phyloP scores from a whole-genome alignment of 2,329 filamentous ascomycete genomes.

The Aureobasidium musti region DNA sequence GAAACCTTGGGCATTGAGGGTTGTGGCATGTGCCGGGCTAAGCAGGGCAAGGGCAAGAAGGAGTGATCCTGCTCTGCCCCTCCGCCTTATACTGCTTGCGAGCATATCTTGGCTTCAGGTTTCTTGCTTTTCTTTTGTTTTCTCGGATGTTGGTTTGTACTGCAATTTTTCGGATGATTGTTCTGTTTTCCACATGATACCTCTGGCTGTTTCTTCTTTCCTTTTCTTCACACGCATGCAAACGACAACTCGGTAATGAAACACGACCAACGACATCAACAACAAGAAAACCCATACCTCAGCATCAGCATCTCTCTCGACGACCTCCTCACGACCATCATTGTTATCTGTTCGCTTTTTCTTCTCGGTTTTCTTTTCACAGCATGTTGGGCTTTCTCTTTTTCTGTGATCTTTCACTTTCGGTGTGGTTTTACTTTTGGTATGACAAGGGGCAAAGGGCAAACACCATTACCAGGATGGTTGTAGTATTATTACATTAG shows the following conservation, averaged over 20 bases:
- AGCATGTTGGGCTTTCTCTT: background rate
- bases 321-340: background rate
- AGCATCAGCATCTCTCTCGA: background rate
- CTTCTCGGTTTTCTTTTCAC: background rate
- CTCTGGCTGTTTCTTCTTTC: background rate
- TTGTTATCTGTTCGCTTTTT: background rate
- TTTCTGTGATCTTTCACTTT: background rate
- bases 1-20: background rate
- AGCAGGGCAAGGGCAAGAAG: background rate
- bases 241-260: background rate
- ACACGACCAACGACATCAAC: background rate
- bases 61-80: background rate
- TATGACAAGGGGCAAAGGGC: background rate
- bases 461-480: background rate
- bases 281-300: background rate
- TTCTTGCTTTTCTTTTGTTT: background rate
- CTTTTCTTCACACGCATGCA: background rate
- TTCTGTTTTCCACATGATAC: conserved; percentile 2
- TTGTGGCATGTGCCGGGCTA: conserved; percentile 1
- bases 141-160: background rate
- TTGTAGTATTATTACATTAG: conserved; percentile 2
- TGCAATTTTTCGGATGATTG: background rate
- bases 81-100: background rate
- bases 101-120: background rate
- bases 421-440: conserved; percentile 13